Evolutionary conservation across 495 filamentous ascomycete genomes (phyloP).

Genomic region (Apiosordaria backusii): DNA sequence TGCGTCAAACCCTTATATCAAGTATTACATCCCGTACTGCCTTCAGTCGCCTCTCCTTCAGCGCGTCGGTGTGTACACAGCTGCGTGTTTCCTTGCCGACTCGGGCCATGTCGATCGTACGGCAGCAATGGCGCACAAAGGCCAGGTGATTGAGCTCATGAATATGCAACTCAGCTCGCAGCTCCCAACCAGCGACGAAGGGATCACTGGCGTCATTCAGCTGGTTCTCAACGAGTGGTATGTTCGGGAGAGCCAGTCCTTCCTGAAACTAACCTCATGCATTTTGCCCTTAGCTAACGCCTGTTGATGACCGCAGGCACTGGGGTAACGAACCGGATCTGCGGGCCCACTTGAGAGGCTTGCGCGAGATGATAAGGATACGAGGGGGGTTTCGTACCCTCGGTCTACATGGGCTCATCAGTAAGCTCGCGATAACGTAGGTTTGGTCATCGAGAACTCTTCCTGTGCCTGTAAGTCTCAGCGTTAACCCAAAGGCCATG

Average conservation of each 20-base stretch:
- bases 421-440: slow-evolving; percentile 39
- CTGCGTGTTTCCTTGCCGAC: slow-evolving; percentile 39
- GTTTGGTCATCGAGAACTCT: slow-evolving; percentile 5
- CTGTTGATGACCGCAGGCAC: slow-evolving; percentile 8
- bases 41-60: slow-evolving; percentile 34
- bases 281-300: background rate
- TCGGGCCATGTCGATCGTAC: slow-evolving; percentile 36
- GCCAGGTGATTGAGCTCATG: slow-evolving; percentile 32
- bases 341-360: slow-evolving; percentile 31
- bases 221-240: slow-evolving; percentile 40
- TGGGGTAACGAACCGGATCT: slow-evolving; percentile 36
- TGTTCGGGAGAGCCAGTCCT: no score
- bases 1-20: slow-evolving; percentile 34
- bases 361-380: slow-evolving; percentile 35
- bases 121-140: slow-evolving; percentile 36
- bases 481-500: slow-evolving; percentile 10
- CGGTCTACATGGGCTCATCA: slow-evolving; percentile 36
- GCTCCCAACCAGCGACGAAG: slow-evolving; percentile 33
- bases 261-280: no score
- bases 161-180: slow-evolving; percentile 37
- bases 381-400: slow-evolving; percentile 36
- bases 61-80: slow-evolving; percentile 37
- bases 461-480: background rate
- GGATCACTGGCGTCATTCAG: slow-evolving; percentile 36
- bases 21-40: slow-evolving; percentile 35